phyloP scores from a whole-genome alignment of 2,329 filamentous ascomycete genomes.

The Diaporthe amygdali region DNA sequence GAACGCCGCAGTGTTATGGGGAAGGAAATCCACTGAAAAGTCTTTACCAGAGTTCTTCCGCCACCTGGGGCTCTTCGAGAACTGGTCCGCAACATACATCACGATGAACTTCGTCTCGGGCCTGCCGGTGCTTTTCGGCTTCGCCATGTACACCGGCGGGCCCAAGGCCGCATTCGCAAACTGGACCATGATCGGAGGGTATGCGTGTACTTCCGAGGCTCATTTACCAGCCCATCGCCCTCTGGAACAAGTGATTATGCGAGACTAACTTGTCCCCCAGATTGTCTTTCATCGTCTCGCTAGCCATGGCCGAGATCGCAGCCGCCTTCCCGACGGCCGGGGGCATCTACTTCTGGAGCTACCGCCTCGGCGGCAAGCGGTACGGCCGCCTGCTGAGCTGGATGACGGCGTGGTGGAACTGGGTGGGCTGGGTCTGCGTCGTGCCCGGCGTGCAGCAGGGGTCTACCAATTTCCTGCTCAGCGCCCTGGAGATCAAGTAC shows the following conservation, averaged over 20 bases:
- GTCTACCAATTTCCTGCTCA: constrained; percentile 44
- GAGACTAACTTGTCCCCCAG: not conserved
- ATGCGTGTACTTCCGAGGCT: not conserved
- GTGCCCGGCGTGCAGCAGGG: constrained; percentile 46
- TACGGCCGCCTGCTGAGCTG: constrained; percentile 44
- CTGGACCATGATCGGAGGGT: constrained; percentile 43
- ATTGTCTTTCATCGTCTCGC: constrained; percentile 39
- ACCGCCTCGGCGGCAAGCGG: constrained; percentile 39
- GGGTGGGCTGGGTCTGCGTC: constrained; percentile 40
- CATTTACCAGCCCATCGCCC: rapidly evolving
- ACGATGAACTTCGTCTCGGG: constrained; percentile 41
- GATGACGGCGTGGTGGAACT: constrained; percentile 49
- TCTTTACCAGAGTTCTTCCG: constrained; percentile 36
- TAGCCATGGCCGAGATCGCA: constrained; percentile 43
- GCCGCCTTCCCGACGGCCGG: constrained; percentile 42
- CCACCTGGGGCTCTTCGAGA: constrained; percentile 42
- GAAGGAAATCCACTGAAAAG: not conserved
- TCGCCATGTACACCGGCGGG: constrained; percentile 44
- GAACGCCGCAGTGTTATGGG: too few relatives aligned
- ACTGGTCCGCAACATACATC: constrained; percentile 42
- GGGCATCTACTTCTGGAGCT: constrained; percentile 45
- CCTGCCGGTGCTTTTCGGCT: constrained; percentile 44
- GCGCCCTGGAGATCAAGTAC: constrained; percentile 43
- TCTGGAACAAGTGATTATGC: too few relatives aligned
- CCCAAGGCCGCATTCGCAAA: constrained; percentile 43